A percentile compares a stretch with the other conserved stretches of the same genome.
Evolutionary conservation across 257 asterid species (phyloP).

Genomic region (Przewalskia tangutica): DNA sequence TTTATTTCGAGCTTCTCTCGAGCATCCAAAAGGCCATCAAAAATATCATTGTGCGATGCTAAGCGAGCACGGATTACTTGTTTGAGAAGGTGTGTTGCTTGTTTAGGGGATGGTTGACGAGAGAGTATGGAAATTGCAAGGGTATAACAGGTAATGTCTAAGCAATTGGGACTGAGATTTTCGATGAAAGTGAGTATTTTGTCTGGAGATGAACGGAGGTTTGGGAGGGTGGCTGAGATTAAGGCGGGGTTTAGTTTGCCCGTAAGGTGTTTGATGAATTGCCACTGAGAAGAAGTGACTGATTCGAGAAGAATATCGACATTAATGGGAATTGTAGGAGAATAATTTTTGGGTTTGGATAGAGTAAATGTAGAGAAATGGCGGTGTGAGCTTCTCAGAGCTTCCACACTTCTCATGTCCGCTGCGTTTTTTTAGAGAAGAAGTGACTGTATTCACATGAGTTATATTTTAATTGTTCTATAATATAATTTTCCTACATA

Average conservation of each 20-base stretch:
- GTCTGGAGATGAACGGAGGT: constrained; percentile 34
- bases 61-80: constrained; percentile 20
- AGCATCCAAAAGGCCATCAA: no score
- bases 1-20: no score
- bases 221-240: constrained; percentile 26
- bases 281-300: constrained; percentile 44
- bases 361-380: constrained; percentile 9
- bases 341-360: background rate
- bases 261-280: constrained; percentile 43
- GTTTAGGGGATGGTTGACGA: no score
- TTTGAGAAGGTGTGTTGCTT: constrained; percentile 37
- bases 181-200: constrained; percentile 19
- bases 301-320: constrained; percentile 1
- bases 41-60: no score
- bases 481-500: no score
- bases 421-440: no score
- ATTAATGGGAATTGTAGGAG: constrained; percentile 5
- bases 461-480: no score
- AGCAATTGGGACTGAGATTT: constrained; percentile 15
- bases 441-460: no score
- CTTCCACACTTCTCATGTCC: background rate
- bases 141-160: constrained; percentile 31
- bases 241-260: constrained; percentile 22
- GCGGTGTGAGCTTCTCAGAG: background rate
- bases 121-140: constrained; percentile 40